A percentile compares a stretch with the other conserved stretches of the same genome.
Conservation (phyloP, 768 basidiomycete species). For the Calvatia gigantea region DNA sequence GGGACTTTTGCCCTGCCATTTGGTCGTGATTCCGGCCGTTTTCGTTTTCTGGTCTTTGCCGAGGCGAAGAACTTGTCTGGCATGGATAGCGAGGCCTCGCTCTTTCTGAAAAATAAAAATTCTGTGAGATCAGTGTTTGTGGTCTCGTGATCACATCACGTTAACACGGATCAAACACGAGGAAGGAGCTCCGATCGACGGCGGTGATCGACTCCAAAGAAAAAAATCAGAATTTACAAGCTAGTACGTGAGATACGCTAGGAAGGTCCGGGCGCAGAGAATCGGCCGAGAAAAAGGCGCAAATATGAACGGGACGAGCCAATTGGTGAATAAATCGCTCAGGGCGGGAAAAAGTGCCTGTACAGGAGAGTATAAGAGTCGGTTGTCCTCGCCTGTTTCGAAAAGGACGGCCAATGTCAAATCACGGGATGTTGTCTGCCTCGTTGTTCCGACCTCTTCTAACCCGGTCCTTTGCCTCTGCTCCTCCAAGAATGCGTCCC, state of each 20-base stretch:
- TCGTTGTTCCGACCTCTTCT: slow-evolving; percentile 10
- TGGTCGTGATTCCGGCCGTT: slow-evolving; percentile 31
- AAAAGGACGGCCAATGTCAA: background rate
- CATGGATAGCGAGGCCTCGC: slow-evolving; percentile 39
- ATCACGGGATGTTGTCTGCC: slow-evolving; percentile 15
- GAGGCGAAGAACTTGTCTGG: slow-evolving; percentile 81
- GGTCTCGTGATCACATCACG: background rate
- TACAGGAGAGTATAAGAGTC: background rate
- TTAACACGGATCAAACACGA: background rate
- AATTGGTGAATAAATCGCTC: background rate
- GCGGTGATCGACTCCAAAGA: background rate
- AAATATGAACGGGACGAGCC: background rate
- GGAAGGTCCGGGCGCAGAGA: background rate
- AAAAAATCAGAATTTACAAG: background rate
- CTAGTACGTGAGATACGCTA: too few relatives aligned
- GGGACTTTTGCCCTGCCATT: slow-evolving; percentile 11
- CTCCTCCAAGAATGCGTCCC: slow-evolving; percentile 40
- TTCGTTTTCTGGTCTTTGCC: slow-evolving; percentile 59
- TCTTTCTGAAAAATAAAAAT: background rate
- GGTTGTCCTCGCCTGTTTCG: background rate
- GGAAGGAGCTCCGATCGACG: background rate
- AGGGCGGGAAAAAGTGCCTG: background rate
- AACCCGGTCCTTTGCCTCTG: slow-evolving; percentile 11
- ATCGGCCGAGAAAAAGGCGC: background rate
- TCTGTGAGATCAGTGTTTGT: background rate